These are phyloP conservation scores for Ustilago bromivora DNA, from an alignment of 1,284 basidiomycete genomes.

Conservation along the genomic window DNA sequence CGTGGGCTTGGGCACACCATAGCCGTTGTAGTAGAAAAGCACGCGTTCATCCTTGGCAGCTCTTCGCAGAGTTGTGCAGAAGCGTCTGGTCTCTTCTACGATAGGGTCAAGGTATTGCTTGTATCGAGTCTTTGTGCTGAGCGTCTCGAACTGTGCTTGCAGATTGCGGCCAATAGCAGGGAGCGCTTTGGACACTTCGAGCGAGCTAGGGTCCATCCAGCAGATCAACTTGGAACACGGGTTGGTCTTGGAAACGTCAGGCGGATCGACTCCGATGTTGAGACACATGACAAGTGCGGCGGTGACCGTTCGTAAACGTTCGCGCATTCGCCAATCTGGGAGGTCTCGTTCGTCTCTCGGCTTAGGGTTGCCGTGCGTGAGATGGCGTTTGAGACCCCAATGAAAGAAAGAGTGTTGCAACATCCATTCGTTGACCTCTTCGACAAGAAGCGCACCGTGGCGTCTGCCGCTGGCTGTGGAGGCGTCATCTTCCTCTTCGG, in stretches of 20 bases:
- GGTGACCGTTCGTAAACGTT: constrained; percentile 84
- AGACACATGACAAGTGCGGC: constrained; percentile 94
- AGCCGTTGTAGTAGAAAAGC: constrained; percentile 98
- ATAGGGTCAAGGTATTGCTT: constrained; percentile 87
- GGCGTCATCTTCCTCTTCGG: constrained; percentile 57
- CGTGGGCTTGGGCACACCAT: constrained; percentile 96
- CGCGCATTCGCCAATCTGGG: constrained; percentile 80
- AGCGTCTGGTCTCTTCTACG: constrained; percentile 91
- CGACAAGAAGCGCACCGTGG: constrained; percentile 64
- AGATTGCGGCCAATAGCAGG: constrained; percentile 86
- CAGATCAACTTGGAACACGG: constrained; percentile 95
- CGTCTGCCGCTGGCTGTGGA: constrained; percentile 62
- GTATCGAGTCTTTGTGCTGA: constrained; percentile 77
- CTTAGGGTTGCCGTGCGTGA: constrained; percentile 85
- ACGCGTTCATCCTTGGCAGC: constrained; percentile 93
- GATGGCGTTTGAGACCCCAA: constrained; percentile 78
- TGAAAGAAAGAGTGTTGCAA: constrained; percentile 67
- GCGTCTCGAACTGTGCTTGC: constrained; percentile 94
- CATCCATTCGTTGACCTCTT: constrained; percentile 65
- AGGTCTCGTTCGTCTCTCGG: constrained; percentile 76
- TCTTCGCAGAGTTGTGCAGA: constrained; percentile 86
- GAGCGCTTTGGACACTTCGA: constrained; percentile 74
- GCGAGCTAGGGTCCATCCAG: constrained; percentile 93
- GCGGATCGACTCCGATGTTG: constrained; percentile 97
- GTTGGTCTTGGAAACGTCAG: constrained; percentile 95